These are phyloP conservation scores for Camelina hispida DNA, from an alignment of 345 rosid species.

Conservation along the genomic window DNA sequence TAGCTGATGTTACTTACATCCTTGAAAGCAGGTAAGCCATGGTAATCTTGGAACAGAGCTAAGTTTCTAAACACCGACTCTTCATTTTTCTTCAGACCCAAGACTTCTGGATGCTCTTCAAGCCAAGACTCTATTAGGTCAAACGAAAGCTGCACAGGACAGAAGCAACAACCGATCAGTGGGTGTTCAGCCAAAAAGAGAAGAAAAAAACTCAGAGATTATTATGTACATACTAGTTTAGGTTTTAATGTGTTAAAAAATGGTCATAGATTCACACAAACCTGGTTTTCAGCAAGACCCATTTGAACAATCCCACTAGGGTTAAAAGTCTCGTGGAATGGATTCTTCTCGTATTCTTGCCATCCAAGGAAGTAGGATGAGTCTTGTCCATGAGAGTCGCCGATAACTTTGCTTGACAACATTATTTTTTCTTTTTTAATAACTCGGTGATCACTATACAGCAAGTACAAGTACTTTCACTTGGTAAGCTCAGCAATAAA, in stretches of 20 bases:
- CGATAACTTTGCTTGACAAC: slow-evolving; percentile 71
- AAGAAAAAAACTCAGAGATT: not conserved
- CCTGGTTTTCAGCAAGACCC: slow-evolving; percentile 98
- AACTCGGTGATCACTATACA: slow-evolving; percentile 13
- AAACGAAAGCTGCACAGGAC: slow-evolving; percentile 62
- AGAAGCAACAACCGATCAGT: slow-evolving; percentile 9
- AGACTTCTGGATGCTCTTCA: slow-evolving; percentile 59
- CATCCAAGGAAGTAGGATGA: slow-evolving; percentile 87
- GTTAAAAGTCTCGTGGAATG: slow-evolving; percentile 60
- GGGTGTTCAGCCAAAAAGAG: not conserved
- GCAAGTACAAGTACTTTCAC: slow-evolving; percentile 4
- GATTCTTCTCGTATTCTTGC: slow-evolving; percentile 75
- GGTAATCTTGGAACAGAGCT: slow-evolving; percentile 94
- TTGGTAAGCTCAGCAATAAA: slow-evolving; percentile 19
- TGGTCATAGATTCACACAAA: slow-evolving; percentile 31
- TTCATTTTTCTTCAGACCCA: slow-evolving; percentile 57
- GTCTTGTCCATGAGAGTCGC: slow-evolving; percentile 76
- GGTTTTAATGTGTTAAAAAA: not conserved
- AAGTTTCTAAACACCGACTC: slow-evolving; percentile 63
- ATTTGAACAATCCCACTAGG: slow-evolving; percentile 84
- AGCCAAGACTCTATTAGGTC: slow-evolving; percentile 82
- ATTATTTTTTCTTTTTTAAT: slow-evolving; percentile 30
- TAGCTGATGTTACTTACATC: slow-evolving; percentile 49
- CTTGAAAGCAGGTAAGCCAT: slow-evolving; percentile 77
- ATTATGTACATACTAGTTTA: not conserved